phyloP scores from a whole-genome alignment of 352 stramenopile genomes.

The Globisporangium carolinianum region DNA sequence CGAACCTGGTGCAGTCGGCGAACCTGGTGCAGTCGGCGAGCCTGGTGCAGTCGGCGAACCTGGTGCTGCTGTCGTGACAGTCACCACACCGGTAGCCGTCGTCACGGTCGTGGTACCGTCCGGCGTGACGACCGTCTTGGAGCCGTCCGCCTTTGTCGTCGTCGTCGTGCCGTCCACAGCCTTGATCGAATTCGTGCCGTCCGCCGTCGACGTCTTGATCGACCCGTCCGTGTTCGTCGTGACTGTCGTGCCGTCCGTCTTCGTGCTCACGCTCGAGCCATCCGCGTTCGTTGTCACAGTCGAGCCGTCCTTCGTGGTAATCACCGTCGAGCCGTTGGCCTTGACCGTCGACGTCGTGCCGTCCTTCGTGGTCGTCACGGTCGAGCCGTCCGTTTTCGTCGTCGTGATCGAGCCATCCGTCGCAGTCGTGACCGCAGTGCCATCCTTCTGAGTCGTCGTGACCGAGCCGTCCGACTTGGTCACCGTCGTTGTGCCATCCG shows the following conservation, averaged over 20 bases:
- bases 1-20: not conserved
- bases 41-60: slow-evolving; percentile 5
- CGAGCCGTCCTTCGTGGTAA: slow-evolving; percentile 3
- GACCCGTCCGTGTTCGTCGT: slow-evolving; percentile 4
- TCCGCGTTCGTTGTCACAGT: not conserved
- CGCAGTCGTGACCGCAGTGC: slow-evolving; percentile 7
- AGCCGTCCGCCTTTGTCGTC: slow-evolving; percentile 6
- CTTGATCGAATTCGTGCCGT: slow-evolving; percentile 6
- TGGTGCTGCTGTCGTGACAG: slow-evolving; percentile 2
- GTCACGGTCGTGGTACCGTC: slow-evolving; percentile 8
- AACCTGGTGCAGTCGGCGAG: not conserved
- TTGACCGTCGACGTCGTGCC: slow-evolving; percentile 3
- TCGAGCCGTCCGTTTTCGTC: slow-evolving; percentile 5
- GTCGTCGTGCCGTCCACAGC: slow-evolving; percentile 2
- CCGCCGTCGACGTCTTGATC: not conserved
- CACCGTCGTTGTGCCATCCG: slow-evolving; percentile 14
- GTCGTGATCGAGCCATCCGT: slow-evolving; percentile 9
- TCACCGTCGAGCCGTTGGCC: slow-evolving; percentile 3
- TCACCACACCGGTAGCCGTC: not conserved
- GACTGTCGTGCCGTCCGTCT: slow-evolving; percentile 4
- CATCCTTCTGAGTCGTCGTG: slow-evolving; percentile 9
- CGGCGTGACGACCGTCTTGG: slow-evolving; percentile 1
- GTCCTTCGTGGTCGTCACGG: slow-evolving; percentile 6
- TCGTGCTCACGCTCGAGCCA: slow-evolving; percentile 4
- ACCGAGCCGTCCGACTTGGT: slow-evolving; percentile 11